Percentiles rank a stretch among this genome's conserved stretches.
phyloP scores from a whole-genome alignment of 2,329 filamentous ascomycete species.

The Nemania sp. region DNA sequence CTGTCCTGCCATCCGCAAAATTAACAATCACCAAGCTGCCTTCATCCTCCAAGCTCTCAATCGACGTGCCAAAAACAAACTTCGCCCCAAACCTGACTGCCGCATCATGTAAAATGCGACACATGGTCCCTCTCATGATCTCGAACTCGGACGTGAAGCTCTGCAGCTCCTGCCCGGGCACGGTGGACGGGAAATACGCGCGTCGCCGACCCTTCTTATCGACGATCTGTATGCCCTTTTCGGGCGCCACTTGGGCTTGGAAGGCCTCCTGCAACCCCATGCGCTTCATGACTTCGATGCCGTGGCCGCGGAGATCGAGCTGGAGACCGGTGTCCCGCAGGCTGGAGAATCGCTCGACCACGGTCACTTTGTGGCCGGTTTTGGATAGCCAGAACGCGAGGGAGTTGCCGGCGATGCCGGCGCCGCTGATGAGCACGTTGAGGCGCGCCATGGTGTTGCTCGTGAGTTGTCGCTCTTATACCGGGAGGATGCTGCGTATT shows the following conservation, averaged over 20 bases:
- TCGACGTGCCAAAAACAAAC: slow-evolving; percentile 40
- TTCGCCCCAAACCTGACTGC: slow-evolving; percentile 31
- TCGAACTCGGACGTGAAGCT: slow-evolving; percentile 54
- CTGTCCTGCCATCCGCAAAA: slow-evolving; percentile 48
- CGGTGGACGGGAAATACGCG: slow-evolving; percentile 46
- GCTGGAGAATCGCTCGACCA: slow-evolving; percentile 46
- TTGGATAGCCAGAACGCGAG: slow-evolving; percentile 54
- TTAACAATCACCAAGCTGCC: slow-evolving; percentile 27
- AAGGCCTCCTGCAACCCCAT: slow-evolving; percentile 55
- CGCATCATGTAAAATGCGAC: slow-evolving; percentile 46
- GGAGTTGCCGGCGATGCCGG: slow-evolving; percentile 44
- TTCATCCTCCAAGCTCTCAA: slow-evolving; percentile 35
- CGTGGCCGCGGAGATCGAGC: slow-evolving; percentile 57
- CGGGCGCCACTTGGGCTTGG: slow-evolving; percentile 46
- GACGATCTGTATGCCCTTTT: slow-evolving; percentile 51
- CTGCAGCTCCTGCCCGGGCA: slow-evolving; percentile 36
- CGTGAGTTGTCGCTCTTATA: slow-evolving; percentile 1
- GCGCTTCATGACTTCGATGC: slow-evolving; percentile 52
- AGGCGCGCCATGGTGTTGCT: slow-evolving; percentile 28
- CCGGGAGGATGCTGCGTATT: no score
- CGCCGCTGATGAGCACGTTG: slow-evolving; percentile 44
- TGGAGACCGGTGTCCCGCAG: slow-evolving; percentile 54
- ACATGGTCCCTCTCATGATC: slow-evolving; percentile 58
- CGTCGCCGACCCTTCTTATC: slow-evolving; percentile 43
- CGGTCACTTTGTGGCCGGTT: slow-evolving; percentile 44